Percentiles rank a stretch among this genome's conserved stretches.
phyloP scores from a whole-genome alignment of 2,329 filamentous ascomycete species.

The Gaeumannomyces sp. region DNA sequence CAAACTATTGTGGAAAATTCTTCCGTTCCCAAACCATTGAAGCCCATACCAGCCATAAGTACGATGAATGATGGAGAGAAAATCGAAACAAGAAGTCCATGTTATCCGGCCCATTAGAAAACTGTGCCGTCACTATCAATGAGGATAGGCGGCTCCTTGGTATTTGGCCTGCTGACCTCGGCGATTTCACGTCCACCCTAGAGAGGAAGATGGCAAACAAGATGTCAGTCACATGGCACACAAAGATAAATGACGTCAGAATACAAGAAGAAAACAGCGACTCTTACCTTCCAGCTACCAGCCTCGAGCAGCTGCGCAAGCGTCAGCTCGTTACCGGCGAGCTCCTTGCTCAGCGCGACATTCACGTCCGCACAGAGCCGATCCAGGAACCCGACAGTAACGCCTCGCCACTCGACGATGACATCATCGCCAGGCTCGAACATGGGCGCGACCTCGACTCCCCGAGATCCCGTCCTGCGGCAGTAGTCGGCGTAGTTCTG shows the following conservation, averaged over 20 bases:
- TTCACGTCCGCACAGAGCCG: conserved; percentile 45
- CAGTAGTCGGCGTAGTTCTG: conserved; percentile 56
- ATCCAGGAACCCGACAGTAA: conserved; percentile 56
- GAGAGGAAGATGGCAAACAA: background rate
- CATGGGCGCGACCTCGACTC: conserved; percentile 48
- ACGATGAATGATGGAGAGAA: background rate
- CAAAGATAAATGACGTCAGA: conserved; percentile 13
- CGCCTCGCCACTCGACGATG: conserved; percentile 60
- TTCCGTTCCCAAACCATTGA: background rate
- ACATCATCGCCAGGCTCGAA: conserved; percentile 56
- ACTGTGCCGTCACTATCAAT: conserved; percentile 96
- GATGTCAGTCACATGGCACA: background rate
- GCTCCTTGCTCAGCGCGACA: conserved; percentile 56
- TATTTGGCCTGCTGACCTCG: conserved; percentile 91
- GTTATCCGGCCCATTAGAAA: conserved; percentile 40
- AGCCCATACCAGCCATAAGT: background rate
- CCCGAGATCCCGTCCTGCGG: conserved; percentile 61
- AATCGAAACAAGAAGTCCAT: background rate
- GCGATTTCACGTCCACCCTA: conserved; percentile 91
- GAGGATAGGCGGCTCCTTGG: conserved; percentile 92
- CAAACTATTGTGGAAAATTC: background rate
- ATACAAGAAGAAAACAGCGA: conserved; percentile 4
- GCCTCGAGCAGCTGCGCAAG: conserved; percentile 90
- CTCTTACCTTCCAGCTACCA: conserved; percentile 89
- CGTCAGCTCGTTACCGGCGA: conserved; percentile 66